Evolutionary conservation across 2,329 filamentous ascomycete genomes (phyloP).

Genomic region (Simplicillium sp.): DNA sequence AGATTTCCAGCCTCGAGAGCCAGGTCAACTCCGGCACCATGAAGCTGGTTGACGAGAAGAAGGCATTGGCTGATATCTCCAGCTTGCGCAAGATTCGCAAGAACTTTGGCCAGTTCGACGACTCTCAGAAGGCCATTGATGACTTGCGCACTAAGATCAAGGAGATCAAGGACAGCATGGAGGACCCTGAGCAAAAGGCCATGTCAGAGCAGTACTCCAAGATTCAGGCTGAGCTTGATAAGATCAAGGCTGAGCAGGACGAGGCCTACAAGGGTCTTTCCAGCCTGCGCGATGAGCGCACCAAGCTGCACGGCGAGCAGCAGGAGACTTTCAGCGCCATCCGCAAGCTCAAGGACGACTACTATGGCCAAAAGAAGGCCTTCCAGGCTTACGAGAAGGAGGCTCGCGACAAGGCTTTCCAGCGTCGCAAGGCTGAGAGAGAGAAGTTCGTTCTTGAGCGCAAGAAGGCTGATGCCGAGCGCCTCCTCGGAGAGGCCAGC

Average conservation of each 20-base stretch:
- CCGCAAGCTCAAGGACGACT: constrained; percentile 82
- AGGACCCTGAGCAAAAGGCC: constrained; percentile 85
- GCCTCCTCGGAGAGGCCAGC: constrained; percentile 70
- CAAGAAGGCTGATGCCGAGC: constrained; percentile 66
- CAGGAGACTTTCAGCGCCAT: constrained; percentile 77
- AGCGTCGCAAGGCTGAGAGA: constrained; percentile 74
- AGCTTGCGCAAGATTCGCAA: constrained; percentile 82
- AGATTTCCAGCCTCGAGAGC: constrained; percentile 73
- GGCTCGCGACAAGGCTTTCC: constrained; percentile 63
- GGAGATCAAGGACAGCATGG: constrained; percentile 77
- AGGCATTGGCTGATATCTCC: constrained; percentile 75
- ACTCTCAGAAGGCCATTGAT: constrained; percentile 80
- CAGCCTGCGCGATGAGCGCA: constrained; percentile 73
- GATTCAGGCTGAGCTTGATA: constrained; percentile 80
- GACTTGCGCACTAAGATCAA: constrained; percentile 80
- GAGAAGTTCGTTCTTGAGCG: constrained; percentile 62
- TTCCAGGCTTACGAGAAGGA: constrained; percentile 76
- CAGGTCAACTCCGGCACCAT: constrained; percentile 83
- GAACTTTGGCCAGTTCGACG: constrained; percentile 78
- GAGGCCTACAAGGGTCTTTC: constrained; percentile 83
- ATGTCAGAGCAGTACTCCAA: constrained; percentile 77
- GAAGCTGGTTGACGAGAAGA: constrained; percentile 97
- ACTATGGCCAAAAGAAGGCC: constrained; percentile 75
- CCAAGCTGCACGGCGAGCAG: constrained; percentile 74
- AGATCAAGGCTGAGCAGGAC: constrained; percentile 87